Conservation (phyloP, 202 grass and related monocot genomes). For the Digitaria exilis region DNA sequence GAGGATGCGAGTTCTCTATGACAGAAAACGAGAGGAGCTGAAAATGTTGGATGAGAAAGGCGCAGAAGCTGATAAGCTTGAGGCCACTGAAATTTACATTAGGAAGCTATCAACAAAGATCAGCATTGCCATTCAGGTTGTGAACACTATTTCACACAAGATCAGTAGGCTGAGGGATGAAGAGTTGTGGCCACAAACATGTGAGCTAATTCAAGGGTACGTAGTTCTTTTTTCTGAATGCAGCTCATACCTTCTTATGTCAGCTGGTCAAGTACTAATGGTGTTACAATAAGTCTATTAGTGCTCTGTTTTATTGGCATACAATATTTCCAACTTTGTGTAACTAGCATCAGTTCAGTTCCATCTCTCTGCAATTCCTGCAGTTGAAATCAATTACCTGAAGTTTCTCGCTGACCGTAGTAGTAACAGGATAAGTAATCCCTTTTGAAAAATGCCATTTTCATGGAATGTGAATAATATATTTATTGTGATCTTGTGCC, state of each 20-base stretch:
- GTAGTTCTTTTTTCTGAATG: constrained; percentile 20
- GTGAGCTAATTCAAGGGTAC: constrained; percentile 93
- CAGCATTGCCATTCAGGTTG: constrained; percentile 92
- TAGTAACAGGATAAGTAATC: neutral
- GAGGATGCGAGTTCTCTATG: constrained; percentile 71
- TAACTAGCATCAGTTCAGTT: constrained; percentile 3
- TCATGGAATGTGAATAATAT: neutral
- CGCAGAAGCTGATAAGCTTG: constrained; percentile 77
- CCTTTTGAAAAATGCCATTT: neutral
- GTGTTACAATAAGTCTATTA: neutral
- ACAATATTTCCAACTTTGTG: neutral
- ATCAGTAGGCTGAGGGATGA: constrained; percentile 91
- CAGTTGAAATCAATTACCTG: neutral
- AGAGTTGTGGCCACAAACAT: constrained; percentile 91
- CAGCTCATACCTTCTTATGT: constrained; percentile 19
- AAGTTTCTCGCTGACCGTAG: neutral
- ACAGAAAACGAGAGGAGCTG: constrained; percentile 66
- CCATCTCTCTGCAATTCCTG: neutral
- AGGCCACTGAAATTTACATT: constrained; percentile 59
- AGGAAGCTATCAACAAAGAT: constrained; percentile 93
- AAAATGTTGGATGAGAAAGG: constrained; percentile 75
- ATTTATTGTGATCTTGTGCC: neutral
- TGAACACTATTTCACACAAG: constrained; percentile 78
- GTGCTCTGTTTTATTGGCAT: neutral
- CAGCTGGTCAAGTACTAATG: neutral